Percentiles rank a stretch among this genome's conserved stretches.
phyloP scores from a whole-genome alignment of 345 rosid species.

The Raphanus raphanistrum region DNA sequence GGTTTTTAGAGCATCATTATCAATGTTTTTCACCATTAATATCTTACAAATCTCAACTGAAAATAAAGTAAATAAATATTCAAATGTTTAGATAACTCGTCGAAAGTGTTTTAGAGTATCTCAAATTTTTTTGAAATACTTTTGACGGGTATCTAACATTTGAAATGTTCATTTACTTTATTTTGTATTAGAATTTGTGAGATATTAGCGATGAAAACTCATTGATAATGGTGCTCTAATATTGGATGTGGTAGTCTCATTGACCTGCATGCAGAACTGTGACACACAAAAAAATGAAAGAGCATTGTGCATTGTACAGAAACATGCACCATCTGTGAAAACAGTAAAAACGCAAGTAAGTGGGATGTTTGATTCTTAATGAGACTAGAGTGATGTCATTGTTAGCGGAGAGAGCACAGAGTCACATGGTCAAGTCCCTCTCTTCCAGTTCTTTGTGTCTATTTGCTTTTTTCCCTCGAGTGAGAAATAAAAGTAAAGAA shows the following conservation, averaged over 20 bases:
- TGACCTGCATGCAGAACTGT: not conserved
- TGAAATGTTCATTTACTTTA: too few relatives aligned
- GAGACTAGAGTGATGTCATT: conserved; percentile 34
- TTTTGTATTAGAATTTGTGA: too few relatives aligned
- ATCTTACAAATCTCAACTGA: too few relatives aligned
- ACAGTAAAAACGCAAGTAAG: conserved; percentile 15
- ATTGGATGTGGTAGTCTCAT: not conserved
- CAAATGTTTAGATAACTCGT: too few relatives aligned
- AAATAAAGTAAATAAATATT: too few relatives aligned
- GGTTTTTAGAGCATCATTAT: too few relatives aligned
- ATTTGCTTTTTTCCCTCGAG: not conserved
- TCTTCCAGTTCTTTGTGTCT: not conserved
- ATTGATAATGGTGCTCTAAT: too few relatives aligned
- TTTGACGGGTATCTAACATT: too few relatives aligned
- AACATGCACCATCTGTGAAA: conserved; percentile 19
- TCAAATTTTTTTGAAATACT: too few relatives aligned
- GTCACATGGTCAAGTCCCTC: conserved; percentile 28
- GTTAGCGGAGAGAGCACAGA: conserved; percentile 5
- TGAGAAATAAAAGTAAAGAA: not conserved
- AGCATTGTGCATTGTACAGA: conserved; percentile 12
- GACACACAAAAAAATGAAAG: not conserved
- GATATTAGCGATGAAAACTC: too few relatives aligned
- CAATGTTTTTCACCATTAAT: too few relatives aligned
- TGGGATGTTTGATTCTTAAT: conserved; percentile 21
- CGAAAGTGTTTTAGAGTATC: too few relatives aligned